Evolutionary conservation across 73 alveolate genomes (phyloP).

Genomic region (Tetrahymena thermophila): DNA sequence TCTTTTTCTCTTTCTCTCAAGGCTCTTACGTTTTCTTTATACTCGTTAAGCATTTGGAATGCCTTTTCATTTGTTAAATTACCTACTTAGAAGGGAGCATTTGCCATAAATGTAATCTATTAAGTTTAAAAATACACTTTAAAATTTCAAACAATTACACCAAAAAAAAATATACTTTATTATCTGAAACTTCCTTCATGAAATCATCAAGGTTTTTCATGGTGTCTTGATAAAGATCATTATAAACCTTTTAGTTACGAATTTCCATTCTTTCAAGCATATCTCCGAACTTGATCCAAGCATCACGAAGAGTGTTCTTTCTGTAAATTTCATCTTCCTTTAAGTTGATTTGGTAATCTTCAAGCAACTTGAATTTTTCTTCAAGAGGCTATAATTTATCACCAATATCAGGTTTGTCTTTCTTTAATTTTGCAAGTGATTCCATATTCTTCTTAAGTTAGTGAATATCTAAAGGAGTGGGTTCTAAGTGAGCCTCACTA

Average conservation of each 20-base stretch:
- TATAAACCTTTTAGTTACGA: constrained; percentile 59
- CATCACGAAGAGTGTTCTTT: constrained; percentile 29
- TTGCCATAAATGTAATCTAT: constrained; percentile 40
- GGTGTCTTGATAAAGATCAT: constrained; percentile 64
- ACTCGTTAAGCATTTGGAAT: constrained; percentile 55
- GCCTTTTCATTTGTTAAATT: constrained; percentile 64
- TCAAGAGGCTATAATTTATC: constrained; percentile 69
- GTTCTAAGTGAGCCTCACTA: constrained; percentile 21
- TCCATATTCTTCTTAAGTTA: constrained; percentile 64
- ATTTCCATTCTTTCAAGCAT: constrained; percentile 60
- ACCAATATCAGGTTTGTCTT: constrained; percentile 57
- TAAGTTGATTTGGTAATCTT: constrained; percentile 12
- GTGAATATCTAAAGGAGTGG: constrained; percentile 21
- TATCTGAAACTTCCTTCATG: constrained; percentile 72
- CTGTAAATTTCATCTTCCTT: constrained; percentile 39
- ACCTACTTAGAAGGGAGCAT: constrained; percentile 79
- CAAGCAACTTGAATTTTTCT: constrained; percentile 64
- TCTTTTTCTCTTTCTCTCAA: constrained; percentile 73
- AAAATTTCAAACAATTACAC: background rate
- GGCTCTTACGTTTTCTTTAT: constrained; percentile 40
- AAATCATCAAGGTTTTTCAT: constrained; percentile 73
- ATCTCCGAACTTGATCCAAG: constrained; percentile 72
- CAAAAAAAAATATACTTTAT: constrained; percentile 13
- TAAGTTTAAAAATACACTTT: background rate
- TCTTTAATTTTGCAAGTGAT: constrained; percentile 55